Base-by-base conservation (phyloP, 176 grass and related monocot species). In the Pontederia crassipes region DNA sequence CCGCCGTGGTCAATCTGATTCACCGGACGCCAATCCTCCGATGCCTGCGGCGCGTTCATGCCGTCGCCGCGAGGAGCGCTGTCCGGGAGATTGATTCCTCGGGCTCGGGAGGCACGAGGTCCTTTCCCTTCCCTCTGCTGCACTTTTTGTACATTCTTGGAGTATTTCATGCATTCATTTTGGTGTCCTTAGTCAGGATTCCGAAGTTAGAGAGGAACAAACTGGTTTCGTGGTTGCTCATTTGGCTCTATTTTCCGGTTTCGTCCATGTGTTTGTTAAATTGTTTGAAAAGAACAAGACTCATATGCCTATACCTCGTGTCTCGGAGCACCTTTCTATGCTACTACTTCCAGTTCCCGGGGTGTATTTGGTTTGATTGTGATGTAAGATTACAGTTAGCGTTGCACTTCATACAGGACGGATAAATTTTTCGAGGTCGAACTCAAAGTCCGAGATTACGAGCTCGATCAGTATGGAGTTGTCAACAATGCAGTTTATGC, bases 401-500 rank as follows among this genome's bases (percentile, higher is more conserved):
- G 54, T n/a, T 46, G 20, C 18, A 1, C 28, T 10, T 47, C 69
- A 63, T 72, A 59, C 46, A 95, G 91, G 32, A 46, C 56, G 11
- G 59, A 81, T 15, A 71, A 85, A 24, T 85, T 91, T 57, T 88
- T 77, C 4, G 64, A 91, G 71, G 71, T 97, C 17, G 76, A 85
- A 66, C 78, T 88, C 20, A 84, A 82, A 54, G 93, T 97, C 13
- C 84, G 87, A 3, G 87, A 97, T 52, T 88, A 97, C 57, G 93
- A 97, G 78, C 81, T 97, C 1, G 87, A 97, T 46, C 87, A 91
- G 66, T 88, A 74, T 24, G 84, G 87, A 56, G 93, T 97, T 80
- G 87, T 97, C 20, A 97, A 97, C 48, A 97, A 97, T 78, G 81
- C 93, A 4, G 40, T 88, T 11, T 97, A 97, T 74, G 84, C 81